Base-by-base conservation (phyloP, 768 basidiomycete genomes). In the Collybia nuda region DNA sequence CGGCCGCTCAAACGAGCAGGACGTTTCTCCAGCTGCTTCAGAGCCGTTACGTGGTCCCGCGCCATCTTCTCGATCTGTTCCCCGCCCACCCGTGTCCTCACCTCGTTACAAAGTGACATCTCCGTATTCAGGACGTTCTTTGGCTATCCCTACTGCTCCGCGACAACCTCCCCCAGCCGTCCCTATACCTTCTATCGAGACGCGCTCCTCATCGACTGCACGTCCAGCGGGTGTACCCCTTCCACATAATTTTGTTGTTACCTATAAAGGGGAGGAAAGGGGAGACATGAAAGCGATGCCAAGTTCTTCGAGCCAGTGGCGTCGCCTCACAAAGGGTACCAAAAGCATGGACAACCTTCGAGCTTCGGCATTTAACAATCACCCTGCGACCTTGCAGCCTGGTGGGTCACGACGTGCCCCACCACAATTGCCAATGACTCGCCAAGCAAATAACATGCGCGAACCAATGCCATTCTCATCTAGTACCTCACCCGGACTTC, bases 271-370 rank as follows among this genome's bases (percentile, higher is more conserved):
- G 23, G 74, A 75, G 50, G 71, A 71, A 47, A 72, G 72, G 40
- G 61, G 64, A 11, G 74, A 70, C 24, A 63, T 64, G 29, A 76
- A 71, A 48, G 50, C 66, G 3, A 62, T 68, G 41, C 62, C 72
- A 2, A 59, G 71, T 1, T 66, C 74, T 5, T 48, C 69, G 1
- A 41, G 65, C 2, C 56, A 59, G 35, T 68, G 64, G 53, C 55
- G 49, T 49, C 67, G 69, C 40, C 59, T 69, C 41, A 51, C 64
- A 40, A 72, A 70, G 52, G 67, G 62, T 42, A 65, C 78, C n/a
- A 84, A 82, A 65, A 86, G 83, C 56, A 79, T 84, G 75, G 78
- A 78, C 53, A 80, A 80, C 52, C 68, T 82, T 40, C 70, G 74
- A 40, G 68, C 65, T 40, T 54, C 56, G 17, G 64, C 61, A 26